phyloP scores from a whole-genome alignment of 345 rosid species.

The Eucalyptus polyanthemos region DNA sequence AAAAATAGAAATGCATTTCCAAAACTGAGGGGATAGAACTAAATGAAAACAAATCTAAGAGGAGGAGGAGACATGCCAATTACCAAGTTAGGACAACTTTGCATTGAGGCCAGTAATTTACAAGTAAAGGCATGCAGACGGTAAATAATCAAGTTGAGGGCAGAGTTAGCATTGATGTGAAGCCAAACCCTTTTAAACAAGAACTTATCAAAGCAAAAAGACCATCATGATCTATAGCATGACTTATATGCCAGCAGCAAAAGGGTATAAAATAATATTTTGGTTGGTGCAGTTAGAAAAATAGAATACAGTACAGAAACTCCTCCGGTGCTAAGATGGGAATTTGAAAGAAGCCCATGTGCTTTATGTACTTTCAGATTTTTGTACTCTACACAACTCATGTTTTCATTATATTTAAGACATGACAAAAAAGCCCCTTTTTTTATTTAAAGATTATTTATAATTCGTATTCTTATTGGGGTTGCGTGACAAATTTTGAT shows the following conservation, averaged over 20 bases:
- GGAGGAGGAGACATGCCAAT: not conserved
- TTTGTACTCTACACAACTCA: not conserved
- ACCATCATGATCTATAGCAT: not conserved
- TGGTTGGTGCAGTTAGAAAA: not conserved
- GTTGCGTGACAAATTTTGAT: not conserved
- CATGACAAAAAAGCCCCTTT: not conserved
- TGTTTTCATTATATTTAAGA: not conserved
- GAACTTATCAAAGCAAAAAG: not conserved
- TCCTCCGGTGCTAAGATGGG: not conserved
- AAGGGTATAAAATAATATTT: not conserved
- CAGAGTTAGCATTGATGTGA: not conserved
- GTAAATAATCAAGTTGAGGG: not conserved
- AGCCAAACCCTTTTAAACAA: not conserved
- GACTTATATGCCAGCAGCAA: not conserved
- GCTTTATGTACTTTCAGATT: not conserved
- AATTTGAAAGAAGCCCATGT: not conserved
- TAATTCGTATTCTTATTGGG: not conserved
- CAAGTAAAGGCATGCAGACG: not conserved
- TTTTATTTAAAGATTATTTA: not conserved
- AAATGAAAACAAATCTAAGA: not conserved
- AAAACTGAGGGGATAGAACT: not conserved
- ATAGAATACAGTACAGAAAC: not conserved
- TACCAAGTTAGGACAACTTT: not conserved
- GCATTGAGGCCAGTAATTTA: not conserved
- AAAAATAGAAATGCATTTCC: not conserved